Base-by-base conservation (phyloP, 2,329 filamentous ascomycete species). In the Paecilomyces fulvus region DNA sequence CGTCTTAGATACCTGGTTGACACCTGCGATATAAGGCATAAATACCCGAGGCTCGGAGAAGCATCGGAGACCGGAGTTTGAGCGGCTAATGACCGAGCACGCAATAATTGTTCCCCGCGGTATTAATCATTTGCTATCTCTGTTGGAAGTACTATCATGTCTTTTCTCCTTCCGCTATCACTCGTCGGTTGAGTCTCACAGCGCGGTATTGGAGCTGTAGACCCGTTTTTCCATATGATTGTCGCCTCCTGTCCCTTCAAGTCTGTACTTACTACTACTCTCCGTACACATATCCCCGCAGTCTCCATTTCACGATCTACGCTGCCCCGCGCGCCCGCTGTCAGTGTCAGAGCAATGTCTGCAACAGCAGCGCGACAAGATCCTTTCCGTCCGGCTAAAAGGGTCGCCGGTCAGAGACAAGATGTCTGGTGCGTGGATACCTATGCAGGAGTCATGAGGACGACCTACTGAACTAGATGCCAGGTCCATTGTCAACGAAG, bases 401-500 rank as follows among this genome's bases (percentile, higher is more conserved):
- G 77, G 63, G 77, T 80, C 49, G 77, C 77, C 33, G 75, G 76
- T 31, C 77, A 79, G 61, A 73, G 74, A 57, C 77, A 78, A 63
- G 77, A 80, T 78, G 77, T 80, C 54, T 80, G 75, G 77, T 77
- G 58, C 48, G 62, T 55, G 11, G 12, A 52, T 30, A 30, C 30
- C 51, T 48, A n/a, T 51, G 43, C 49, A 30, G 25, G 56, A 31
- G 17, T 54, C 30, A 11, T 17, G 3, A 14, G 21, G n/a, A 10
- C 28, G 10, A 33, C 23, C 9, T 17, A 52, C 54, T 56, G 52
- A 58, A 23, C 52, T 30, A 33, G 11, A 14, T 55, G 6, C 14
- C 6, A 83, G 81, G 81, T 82, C 82, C 17, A 86, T 87, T 61
- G 81, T 87, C 69, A 87, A 87, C 62, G 84, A 87, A 70, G 84